A percentile compares a stretch with the other conserved stretches of the same genome.
Conservation (phyloP, 192 early-diverging fungal species). For the Entomortierella chlamydospora region DNA sequence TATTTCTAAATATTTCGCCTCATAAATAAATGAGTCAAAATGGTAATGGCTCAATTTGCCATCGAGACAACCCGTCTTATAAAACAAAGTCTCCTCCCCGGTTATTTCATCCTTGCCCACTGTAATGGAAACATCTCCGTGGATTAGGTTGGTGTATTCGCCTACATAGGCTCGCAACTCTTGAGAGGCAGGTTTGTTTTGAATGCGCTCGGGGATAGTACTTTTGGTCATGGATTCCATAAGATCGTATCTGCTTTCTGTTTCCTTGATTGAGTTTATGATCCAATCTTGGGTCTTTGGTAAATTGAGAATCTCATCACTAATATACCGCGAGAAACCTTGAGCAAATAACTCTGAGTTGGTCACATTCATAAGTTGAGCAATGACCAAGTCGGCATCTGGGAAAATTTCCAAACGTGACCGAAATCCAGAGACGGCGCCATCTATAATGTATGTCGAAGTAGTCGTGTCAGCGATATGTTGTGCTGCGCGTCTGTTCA, state of each 20-base stretch:
- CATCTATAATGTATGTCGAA: not conserved
- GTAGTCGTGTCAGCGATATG: no score
- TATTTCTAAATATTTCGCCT: no score
- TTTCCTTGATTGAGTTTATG: not conserved
- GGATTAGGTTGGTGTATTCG: not conserved
- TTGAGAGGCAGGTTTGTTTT: not conserved
- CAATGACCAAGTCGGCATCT: slow-evolving; percentile 10
- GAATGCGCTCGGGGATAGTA: not conserved
- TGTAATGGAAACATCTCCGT: not conserved
- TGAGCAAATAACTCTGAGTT: no score
- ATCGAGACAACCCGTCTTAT: not conserved
- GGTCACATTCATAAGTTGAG: not conserved
- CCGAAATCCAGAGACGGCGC: not conserved
- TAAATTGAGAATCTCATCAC: slow-evolving; percentile 13
- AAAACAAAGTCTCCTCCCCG: not conserved
- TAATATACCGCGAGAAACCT: not conserved
- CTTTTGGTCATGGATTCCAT: not conserved
- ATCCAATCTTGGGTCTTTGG: slow-evolving; percentile 14
- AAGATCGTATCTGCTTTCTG: not conserved
- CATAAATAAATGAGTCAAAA: slow-evolving; percentile 6
- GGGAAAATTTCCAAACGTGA: slow-evolving; percentile 4
- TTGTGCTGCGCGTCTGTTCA: not conserved
- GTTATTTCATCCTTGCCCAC: not conserved
- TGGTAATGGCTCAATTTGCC: slow-evolving; percentile 12
- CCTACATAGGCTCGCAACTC: slow-evolving; percentile 1